Base-by-base conservation (phyloP, 352 stramenopile species). In the Phytopythium vexans region DNA sequence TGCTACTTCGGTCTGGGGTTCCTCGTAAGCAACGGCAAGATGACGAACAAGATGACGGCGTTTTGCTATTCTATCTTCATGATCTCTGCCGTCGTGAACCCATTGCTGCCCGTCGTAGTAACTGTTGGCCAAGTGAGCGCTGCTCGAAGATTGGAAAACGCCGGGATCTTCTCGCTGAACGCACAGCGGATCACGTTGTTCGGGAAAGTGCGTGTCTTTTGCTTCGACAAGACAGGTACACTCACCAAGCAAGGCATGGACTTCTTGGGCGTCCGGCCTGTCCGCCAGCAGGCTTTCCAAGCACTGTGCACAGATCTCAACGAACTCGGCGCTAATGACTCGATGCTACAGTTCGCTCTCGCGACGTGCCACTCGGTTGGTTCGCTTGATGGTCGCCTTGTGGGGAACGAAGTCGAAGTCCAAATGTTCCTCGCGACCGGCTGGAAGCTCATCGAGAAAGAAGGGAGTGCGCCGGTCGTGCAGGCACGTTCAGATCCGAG, bases 201-300 rank as follows among this genome's bases (percentile, higher is more conserved):
- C 43, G 84, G 84, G 14, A 92, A 92, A 58, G 77, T 92, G 1
- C 74, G 66, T 38, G 58, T 79, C n/a, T 80, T 77, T 35, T 88
- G 77, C 52, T 94, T 94, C 64, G 85, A 94, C 58, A 94, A 94
- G 52, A 94, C 84, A 2, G 84, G 84, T 3, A 94, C 85, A 33
- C 64, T 94, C 14, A 94, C 85, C 27, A 79, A 92, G 50, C 65
- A 92, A 49, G 82, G 82, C 2, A 56, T 94, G n/a, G 67, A 88
- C 46, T 92, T 89, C 56, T 34, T 82, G 11, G 74, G 74, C 14
- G 58, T 65, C 12, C 56, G 56, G 8, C 38, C 58, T 14, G 58
- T 66, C 21, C 21, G 21, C 21, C 21, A 27, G 21, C 21, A 27
- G 21, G 6, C 40, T 27, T 21, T 49, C 21, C 65, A 70, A 35